Evolutionary conservation across 116 monocot genomes (phyloP).

Genomic region (Iris pallida): DNA sequence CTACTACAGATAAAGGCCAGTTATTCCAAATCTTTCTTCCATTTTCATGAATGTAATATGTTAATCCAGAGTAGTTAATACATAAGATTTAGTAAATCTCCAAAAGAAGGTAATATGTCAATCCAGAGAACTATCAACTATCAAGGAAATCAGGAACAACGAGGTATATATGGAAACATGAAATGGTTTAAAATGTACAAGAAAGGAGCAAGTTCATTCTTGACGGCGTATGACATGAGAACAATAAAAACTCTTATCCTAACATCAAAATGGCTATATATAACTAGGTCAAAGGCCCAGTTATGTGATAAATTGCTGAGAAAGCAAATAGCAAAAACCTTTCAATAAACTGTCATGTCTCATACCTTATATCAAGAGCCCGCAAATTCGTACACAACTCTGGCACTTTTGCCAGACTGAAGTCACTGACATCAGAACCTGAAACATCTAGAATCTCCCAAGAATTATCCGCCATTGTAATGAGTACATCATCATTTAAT

Average conservation of each 20-base stretch:
- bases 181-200: too few relatives aligned
- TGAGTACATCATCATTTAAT: slow-evolving; percentile 68
- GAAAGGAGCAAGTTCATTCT: not conserved
- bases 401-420: slow-evolving; percentile 53
- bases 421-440: slow-evolving; percentile 75
- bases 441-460: slow-evolving; percentile 88
- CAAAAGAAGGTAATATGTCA: too few relatives aligned
- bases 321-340: not conserved
- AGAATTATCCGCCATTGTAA: slow-evolving; percentile 62
- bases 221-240: not conserved
- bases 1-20: too few relatives aligned
- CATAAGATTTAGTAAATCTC: too few relatives aligned
- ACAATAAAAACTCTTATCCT: not conserved
- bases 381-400: slow-evolving; percentile 47
- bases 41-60: too few relatives aligned
- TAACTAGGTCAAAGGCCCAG: too few relatives aligned
- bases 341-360: not conserved
- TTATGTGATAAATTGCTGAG: not conserved
- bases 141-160: too few relatives aligned
- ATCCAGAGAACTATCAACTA: too few relatives aligned
- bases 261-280: too few relatives aligned
- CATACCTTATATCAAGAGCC: slow-evolving; percentile 92
- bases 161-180: too few relatives aligned
- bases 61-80: too few relatives aligned
- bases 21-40: too few relatives aligned